These are phyloP conservation scores for Flaveria sonorensis DNA, from an alignment of 129 eudicot species.

Conservation along the genomic window DNA sequence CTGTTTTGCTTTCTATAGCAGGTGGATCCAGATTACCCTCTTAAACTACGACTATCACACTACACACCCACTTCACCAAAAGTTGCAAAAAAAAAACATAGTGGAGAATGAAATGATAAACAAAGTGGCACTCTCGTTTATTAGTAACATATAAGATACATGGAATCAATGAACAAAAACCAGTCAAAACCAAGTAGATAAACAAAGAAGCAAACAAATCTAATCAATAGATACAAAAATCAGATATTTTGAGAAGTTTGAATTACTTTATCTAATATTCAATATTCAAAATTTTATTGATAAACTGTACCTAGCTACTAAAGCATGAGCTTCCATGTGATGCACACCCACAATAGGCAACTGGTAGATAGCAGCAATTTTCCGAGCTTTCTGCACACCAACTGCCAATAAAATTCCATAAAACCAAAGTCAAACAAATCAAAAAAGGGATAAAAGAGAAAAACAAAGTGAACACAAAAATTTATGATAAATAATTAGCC, in stretches of 20 bases:
- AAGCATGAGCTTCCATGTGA: conserved; percentile 99
- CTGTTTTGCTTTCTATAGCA: conserved; percentile 35
- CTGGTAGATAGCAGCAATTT: conserved; percentile 63
- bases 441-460: background rate
- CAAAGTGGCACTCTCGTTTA: conserved; percentile 18
- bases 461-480: background rate
- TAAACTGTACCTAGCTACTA: conserved; percentile 73
- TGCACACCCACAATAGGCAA: conserved; percentile 92
- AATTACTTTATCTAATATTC: conserved; percentile 6
- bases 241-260: background rate
- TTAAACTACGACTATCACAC: background rate
- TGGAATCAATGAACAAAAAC: background rate
- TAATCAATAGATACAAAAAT: conserved; percentile 8
- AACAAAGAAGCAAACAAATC: conserved; percentile 22
- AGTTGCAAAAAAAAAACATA: conserved; percentile 6
- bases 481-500: conserved; percentile 2
- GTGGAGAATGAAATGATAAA: conserved; percentile 30
- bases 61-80: conserved; percentile 27
- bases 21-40: conserved; percentile 27
- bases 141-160: conserved; percentile 4
- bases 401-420: conserved; percentile 45
- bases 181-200: conserved; percentile 18
- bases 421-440: conserved; percentile 5
- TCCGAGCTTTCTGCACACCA: conserved; percentile 95
- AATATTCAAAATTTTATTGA: background rate